Percentiles rank a stretch among this genome's conserved stretches.
Evolutionary conservation across 768 basidiomycete species (phyloP).

Genomic region (Mycena alexandri): DNA sequence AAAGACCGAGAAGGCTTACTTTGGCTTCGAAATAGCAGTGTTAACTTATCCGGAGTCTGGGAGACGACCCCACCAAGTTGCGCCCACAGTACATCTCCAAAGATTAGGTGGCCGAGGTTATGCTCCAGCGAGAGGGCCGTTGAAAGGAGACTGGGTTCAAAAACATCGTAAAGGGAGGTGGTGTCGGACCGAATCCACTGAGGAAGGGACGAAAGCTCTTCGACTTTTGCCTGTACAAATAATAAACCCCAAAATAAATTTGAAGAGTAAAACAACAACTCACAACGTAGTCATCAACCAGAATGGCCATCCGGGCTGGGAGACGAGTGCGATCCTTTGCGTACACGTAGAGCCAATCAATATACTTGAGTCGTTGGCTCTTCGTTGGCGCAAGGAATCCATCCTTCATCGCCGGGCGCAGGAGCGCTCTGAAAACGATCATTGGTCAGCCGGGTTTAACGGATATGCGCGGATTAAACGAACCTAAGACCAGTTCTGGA

Average conservation of each 20-base stretch:
- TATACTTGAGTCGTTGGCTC: not conserved
- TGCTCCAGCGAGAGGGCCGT: not conserved
- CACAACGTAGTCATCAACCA: not conserved
- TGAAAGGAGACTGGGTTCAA: not conserved
- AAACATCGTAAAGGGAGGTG: not conserved
- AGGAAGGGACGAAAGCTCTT: no score
- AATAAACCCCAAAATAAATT: no score
- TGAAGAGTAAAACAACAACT: not conserved
- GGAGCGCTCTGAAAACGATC: no score
- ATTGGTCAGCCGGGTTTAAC: no score
- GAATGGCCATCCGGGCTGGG: not conserved
- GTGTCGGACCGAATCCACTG: not conserved
- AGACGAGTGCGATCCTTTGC: not conserved
- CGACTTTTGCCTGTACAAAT: no score
- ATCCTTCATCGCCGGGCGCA: not conserved
- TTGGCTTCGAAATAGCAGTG: not conserved
- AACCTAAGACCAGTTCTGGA: not conserved
- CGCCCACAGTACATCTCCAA: not conserved
- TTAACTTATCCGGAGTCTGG: not conserved
- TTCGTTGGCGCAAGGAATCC: not conserved
- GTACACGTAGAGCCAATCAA: not conserved
- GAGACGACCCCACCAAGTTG: not conserved
- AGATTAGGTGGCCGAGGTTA: not conserved
- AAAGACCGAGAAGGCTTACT: no score
- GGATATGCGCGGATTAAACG: no score